Evolutionary conservation across 2,329 filamentous ascomycete genomes (phyloP), one percentile per base, ranked within the genome.

Genomic region (Ceratocystis colombiana): DNA sequence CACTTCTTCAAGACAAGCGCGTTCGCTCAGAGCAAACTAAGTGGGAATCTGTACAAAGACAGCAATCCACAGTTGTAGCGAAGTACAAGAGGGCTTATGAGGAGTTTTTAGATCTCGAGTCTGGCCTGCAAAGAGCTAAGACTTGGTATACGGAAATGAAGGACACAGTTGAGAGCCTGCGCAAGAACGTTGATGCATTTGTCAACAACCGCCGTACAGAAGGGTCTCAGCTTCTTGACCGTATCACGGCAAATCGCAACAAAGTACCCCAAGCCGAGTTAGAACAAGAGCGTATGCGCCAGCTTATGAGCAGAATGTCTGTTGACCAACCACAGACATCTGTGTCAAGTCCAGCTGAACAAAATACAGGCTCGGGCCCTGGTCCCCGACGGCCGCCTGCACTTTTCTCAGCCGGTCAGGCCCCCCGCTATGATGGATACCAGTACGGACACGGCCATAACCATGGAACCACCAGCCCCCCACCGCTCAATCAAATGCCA

Each of bases 121-220:
- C 91, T 7, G 94, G 94, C 1, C 79, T 99, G 3, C 84, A 88
- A 72, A 87, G 92, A 70, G 94, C 95, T 5, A 92, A 94, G 76
- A 87, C 86, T 65, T 99, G 96, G 83, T 99, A 99, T 74, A 83
- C 84, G 2, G 94, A 97, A 74, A 99, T 97, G 91, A 88, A 88
- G 71, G 91, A 96, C 70, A 96, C 91, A 0, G 90, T 95, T 0
- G 89, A 93, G 70, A 96, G 89, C 73, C 79, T 96, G 50, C 86
- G 91, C 71, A 94, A 96, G 81, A 99, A 99, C 71, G 94, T 99
- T 1, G 93, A 97, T 70, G 89, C 88, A 0, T 99, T 99, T 76
- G 92, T 99, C 70, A 95, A 91, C 78, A 99, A 99, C 75, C 84
- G 94, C 64, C 81, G 92, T 68, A 88, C 89, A 0, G 94, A 99